These are phyloP conservation scores for Acacia acuminata DNA, from an alignment of 306 rosid species.

Conservation along the genomic window DNA sequence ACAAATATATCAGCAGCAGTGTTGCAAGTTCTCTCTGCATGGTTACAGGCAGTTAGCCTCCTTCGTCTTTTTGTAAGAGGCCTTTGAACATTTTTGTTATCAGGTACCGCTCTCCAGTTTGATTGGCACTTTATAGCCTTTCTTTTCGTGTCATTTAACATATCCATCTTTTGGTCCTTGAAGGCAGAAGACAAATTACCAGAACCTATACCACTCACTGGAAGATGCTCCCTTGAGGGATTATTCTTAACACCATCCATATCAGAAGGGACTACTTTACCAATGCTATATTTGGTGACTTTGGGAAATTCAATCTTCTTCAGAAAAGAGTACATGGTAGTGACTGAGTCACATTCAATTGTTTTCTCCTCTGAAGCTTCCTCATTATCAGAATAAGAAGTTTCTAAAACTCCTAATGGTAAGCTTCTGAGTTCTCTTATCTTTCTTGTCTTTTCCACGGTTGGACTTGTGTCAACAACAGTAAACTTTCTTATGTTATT, in stretches of 20 bases:
- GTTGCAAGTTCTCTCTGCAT: slow-evolving; percentile 31
- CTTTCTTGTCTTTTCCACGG: slow-evolving; percentile 31
- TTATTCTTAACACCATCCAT: slow-evolving; percentile 16
- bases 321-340: slow-evolving; percentile 25
- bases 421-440: slow-evolving; percentile 55
- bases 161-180: slow-evolving; percentile 6
- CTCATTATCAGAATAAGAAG: slow-evolving; percentile 24
- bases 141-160: neutral
- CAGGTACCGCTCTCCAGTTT: slow-evolving; percentile 20
- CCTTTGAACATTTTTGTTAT: slow-evolving; percentile 10
- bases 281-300: slow-evolving; percentile 8
- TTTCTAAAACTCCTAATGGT: slow-evolving; percentile 36
- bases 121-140: slow-evolving; percentile 29
- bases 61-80: slow-evolving; percentile 34
- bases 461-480: slow-evolving; percentile 63
- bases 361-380: slow-evolving; percentile 37
- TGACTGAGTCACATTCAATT: slow-evolving; percentile 34
- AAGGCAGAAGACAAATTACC: slow-evolving; percentile 13
- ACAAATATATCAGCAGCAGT: slow-evolving; percentile 19
- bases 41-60: slow-evolving; percentile 30
- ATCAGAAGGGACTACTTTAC: slow-evolving; percentile 18
- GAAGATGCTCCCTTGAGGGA: slow-evolving; percentile 33
- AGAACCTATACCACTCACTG: slow-evolving; percentile 11
- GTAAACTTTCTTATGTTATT: slow-evolving; percentile 46
- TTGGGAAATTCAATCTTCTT: slow-evolving; percentile 31